Conservation (phyloP, 352 stramenopile genomes). For the Phytopythium delawarense region DNA sequence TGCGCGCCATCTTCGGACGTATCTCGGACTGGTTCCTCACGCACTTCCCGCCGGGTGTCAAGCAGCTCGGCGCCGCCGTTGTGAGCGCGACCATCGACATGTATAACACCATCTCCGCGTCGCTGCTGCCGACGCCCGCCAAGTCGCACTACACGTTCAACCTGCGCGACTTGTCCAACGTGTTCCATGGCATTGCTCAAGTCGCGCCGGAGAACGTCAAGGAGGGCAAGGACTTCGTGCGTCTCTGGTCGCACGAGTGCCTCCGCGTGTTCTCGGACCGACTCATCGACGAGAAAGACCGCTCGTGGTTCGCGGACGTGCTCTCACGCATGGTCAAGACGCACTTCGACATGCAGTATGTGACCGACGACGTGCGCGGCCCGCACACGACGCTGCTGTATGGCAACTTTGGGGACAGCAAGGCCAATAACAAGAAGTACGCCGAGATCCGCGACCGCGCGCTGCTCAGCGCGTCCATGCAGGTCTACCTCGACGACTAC, state of each 20-base stretch:
- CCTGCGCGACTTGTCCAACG: conserved; percentile 90
- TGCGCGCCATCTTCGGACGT: conserved; percentile 83
- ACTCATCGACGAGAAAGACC: conserved; percentile 88
- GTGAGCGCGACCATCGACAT: conserved; percentile 90
- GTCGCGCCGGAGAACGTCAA: conserved; percentile 72
- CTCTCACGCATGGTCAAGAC: conserved; percentile 63
- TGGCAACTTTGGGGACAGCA: conserved; percentile 83
- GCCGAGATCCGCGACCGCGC: conserved; percentile 83
- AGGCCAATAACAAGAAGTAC: conserved; percentile 74
- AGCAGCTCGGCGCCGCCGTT: conserved; percentile 58
- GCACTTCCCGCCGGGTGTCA: conserved; percentile 78
- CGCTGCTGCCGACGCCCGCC: conserved; percentile 88
- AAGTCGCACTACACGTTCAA: conserved; percentile 97
- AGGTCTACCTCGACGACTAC: conserved; percentile 93
- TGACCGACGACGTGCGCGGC: conserved; percentile 43
- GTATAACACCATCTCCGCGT: conserved; percentile 89
- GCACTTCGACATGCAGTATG: conserved; percentile 82
- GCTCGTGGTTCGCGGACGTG: conserved; percentile 79
- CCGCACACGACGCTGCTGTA: conserved; percentile 81
- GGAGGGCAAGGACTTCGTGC: conserved; percentile 83
- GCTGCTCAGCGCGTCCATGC: conserved; percentile 81
- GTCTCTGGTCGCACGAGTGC: conserved; percentile 91
- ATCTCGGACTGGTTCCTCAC: conserved; percentile 91
- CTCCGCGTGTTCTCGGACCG: conserved; percentile 90
- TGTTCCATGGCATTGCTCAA: conserved; percentile 91